phyloP scores from a whole-genome alignment of 495 filamentous ascomycete genomes.

The Xanthoparmelia taractica region DNA sequence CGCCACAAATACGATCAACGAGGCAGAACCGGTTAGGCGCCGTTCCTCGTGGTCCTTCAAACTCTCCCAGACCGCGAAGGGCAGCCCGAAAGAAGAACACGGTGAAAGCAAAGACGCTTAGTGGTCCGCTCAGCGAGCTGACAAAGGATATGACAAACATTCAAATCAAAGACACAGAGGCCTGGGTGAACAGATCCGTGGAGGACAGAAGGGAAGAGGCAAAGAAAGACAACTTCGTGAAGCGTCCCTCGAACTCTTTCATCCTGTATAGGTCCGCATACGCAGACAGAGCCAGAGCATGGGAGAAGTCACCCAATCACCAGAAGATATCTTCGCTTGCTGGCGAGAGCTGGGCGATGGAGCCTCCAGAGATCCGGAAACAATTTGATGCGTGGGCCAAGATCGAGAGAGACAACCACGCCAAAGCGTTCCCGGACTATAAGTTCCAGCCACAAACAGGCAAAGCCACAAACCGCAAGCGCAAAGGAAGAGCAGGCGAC shows the following conservation, averaged over 20 bases:
- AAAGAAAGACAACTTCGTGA: constrained; percentile 69
- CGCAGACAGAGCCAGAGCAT: constrained; percentile 75
- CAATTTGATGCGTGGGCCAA: constrained; percentile 75
- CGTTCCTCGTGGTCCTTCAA: constrained; percentile 12
- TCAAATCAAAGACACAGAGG: constrained; percentile 70
- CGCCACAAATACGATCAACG: constrained; percentile 8
- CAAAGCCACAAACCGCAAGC: constrained; percentile 41
- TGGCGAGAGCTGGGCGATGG: constrained; percentile 78
- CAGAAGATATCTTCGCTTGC: constrained; percentile 82
- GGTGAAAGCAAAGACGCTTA: constrained; percentile 45
- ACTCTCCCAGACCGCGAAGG: constrained; percentile 32
- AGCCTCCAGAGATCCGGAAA: constrained; percentile 60
- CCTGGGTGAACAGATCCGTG: constrained; percentile 64
- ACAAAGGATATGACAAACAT: constrained; percentile 58
- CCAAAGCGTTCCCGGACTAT: constrained; percentile 80
- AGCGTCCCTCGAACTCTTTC: constrained; percentile 95
- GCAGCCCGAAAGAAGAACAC: constrained; percentile 21
- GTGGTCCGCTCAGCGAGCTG: constrained; percentile 66
- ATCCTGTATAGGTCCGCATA: constrained; percentile 96
- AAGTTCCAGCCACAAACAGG: constrained; percentile 88
- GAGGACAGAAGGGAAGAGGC: constrained; percentile 61
- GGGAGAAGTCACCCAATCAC: constrained; percentile 84
- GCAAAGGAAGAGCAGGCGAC: constrained; percentile 39
- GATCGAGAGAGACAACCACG: constrained; percentile 79
- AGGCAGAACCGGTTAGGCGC: constrained; percentile 11